These are phyloP conservation scores for Leccinellum albellum DNA, from an alignment of 768 basidiomycete genomes.

Conservation along the genomic window DNA sequence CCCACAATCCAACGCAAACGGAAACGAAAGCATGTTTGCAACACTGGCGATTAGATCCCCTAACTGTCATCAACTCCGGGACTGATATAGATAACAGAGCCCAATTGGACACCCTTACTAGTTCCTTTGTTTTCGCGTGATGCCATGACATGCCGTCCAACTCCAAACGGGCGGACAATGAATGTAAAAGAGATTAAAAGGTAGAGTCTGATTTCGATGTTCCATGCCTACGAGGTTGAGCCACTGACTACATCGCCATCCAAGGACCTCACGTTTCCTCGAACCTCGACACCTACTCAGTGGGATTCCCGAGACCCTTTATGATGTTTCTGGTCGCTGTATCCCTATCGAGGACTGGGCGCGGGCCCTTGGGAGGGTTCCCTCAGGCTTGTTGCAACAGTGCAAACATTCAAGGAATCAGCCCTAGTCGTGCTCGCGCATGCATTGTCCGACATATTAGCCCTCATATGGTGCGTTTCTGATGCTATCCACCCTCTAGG, in stretches of 20 bases:
- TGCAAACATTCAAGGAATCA: slow-evolving; percentile 7
- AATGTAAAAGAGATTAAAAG: neutral
- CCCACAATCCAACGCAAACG: neutral
- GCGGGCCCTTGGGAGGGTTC: neutral
- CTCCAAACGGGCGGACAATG: slow-evolving; percentile 1
- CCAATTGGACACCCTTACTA: neutral
- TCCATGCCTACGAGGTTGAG: neutral
- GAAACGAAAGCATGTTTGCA: neutral
- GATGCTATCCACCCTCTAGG: neutral
- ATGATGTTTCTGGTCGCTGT: slow-evolving; percentile 3
- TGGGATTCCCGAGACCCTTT: neutral
- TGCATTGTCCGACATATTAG: neutral
- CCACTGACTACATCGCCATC: neutral
- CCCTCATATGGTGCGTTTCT: neutral
- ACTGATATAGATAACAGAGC: neutral
- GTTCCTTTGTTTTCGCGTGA: neutral
- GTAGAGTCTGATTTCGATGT: neutral
- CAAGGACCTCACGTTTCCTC: neutral
- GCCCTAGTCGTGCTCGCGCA: slow-evolving; percentile 9
- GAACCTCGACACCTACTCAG: neutral
- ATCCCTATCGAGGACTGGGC: neutral
- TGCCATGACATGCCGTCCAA: neutral
- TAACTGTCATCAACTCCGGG: neutral
- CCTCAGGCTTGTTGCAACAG: slow-evolving; percentile 1
- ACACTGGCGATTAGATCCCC: neutral